Evolutionary conservation across 768 basidiomycete genomes (phyloP), one percentile per base, ranked within the genome.

Genomic region (Chalciporus piperatus): DNA sequence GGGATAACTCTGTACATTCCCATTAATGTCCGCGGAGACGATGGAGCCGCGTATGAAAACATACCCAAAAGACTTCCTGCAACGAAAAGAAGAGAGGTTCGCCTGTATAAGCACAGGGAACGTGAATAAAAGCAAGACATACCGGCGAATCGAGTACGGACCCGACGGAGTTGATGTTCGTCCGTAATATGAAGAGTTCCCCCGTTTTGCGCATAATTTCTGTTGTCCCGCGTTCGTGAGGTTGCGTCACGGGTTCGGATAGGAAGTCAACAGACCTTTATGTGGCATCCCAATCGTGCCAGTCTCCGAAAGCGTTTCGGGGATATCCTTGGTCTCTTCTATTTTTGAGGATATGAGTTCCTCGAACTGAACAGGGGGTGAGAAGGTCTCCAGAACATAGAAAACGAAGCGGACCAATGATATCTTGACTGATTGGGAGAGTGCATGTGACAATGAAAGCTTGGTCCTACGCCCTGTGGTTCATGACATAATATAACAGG

Each of bases 121-220:
- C 51, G 51, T 37, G 28, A 41, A 50, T 50, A 38, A 43, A 28
- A 16, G 33, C 23, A 40, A 6, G 53, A 77, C 88, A 61, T 67
- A 92, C 91, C 23, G 94, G 94, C 30, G 93, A 92, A 75, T 98
- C 94, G 40, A 98, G 74, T n/a, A 97, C 94, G 28, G 93, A 95
- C 42, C 95, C 95, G 47, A 97, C 94, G 41, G 92, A 88, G 60
- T 94, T 93, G 60, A 97, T 95, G 65, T 93, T 95, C 48, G 95
- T 92, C 56, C 95, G 79, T 59, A 97, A 74, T 35, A 98, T 84
- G 72, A 98, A 98, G 38, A 98, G 75, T 60, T 93, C 89, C 40
- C 95, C 95, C 56, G 96, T 98, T 70, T 97, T 92, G 65, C 90
- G 89, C 95, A 98, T 96, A 64, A 98, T 98, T 67, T 97, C 95